A percentile compares a stretch with the other conserved stretches of the same genome.
Conservation (phyloP, 2,329 filamentous ascomycete genomes). For the Mollisia scopiformis region DNA sequence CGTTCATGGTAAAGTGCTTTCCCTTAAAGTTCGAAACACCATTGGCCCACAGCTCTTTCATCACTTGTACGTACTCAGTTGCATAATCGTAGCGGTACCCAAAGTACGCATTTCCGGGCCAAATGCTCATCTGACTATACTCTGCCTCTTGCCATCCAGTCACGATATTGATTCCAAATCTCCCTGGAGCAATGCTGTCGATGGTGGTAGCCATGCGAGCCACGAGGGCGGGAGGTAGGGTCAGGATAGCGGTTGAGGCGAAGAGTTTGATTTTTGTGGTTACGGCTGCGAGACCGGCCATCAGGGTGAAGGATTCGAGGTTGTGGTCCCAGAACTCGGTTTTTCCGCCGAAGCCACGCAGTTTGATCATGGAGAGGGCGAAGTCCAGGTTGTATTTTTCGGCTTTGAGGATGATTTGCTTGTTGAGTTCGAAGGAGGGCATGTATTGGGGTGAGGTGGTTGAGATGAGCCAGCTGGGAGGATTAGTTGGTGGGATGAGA, state of each 20-base stretch:
- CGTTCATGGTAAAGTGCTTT: constrained; percentile 39
- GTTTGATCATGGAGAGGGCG: constrained; percentile 39
- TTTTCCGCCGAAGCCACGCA: constrained; percentile 38
- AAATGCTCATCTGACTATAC: constrained; percentile 39
- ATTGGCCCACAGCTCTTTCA: constrained; percentile 39
- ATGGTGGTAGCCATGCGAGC: constrained; percentile 38
- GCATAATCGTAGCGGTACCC: constrained; percentile 40
- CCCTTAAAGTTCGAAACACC: constrained; percentile 39
- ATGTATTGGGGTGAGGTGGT: constrained; percentile 38
- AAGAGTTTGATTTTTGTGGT: constrained; percentile 40
- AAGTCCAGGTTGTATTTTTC: constrained; percentile 37
- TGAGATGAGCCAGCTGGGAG: constrained; percentile 36
- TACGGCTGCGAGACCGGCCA: constrained; percentile 38
- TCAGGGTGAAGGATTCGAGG: constrained; percentile 39
- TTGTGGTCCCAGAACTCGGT: constrained; percentile 41
- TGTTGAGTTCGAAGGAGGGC: constrained; percentile 38
- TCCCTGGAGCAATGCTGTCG: constrained; percentile 37
- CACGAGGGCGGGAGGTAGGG: constrained; percentile 36
- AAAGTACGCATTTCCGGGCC: constrained; percentile 37
- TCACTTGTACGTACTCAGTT: constrained; percentile 38
- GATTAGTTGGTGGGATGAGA: neutral
- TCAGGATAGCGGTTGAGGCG: constrained; percentile 37
- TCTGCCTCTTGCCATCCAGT: constrained; percentile 40
- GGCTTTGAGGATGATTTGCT: constrained; percentile 35
- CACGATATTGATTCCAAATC: constrained; percentile 40